A percentile compares a stretch with the other conserved stretches of the same genome.
These are phyloP conservation scores for Ottelia alismoides DNA, from an alignment of 106 monocot species.

Conservation along the genomic window DNA sequence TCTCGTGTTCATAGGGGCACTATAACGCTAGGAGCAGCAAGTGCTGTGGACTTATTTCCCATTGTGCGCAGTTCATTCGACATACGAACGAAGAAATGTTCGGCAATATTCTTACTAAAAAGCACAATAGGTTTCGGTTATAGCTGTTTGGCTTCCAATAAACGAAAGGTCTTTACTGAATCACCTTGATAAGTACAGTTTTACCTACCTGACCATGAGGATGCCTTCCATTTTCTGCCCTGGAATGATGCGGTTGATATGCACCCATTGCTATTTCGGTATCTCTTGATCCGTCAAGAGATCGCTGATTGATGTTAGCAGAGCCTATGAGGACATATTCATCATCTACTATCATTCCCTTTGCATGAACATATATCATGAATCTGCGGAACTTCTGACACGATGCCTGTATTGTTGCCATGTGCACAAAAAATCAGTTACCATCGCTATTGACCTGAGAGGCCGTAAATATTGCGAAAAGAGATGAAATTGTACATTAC, in stretches of 20 bases:
- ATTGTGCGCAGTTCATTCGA: background rate
- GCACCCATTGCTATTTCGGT: conserved; percentile 92
- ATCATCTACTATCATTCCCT: conserved; percentile 90
- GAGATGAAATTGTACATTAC: no score
- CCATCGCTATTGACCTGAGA: no score
- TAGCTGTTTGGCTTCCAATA: no score
- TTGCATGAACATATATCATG: conserved; percentile 92
- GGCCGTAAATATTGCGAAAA: no score
- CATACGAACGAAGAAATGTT: background rate
- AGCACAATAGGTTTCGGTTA: background rate
- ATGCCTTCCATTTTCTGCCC: conserved; percentile 35
- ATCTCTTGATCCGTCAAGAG: conserved; percentile 64
- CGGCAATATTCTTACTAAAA: no score
- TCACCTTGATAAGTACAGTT: no score
- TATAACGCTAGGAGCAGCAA: no score
- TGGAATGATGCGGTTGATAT: conserved; percentile 62
- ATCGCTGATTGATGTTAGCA: conserved; percentile 88
- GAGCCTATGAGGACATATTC: conserved; percentile 81
- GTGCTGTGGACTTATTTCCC: background rate
- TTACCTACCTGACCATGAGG: conserved; percentile 62
- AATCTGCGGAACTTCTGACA: conserved; percentile 52
- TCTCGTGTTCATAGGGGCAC: no score
- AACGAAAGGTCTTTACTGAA: background rate
- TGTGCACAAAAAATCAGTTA: no score
- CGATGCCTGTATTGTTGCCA: no score